Conservation (phyloP, 2,329 filamentous ascomycete species). For the Gnomoniopsis smithogilvyi region DNA sequence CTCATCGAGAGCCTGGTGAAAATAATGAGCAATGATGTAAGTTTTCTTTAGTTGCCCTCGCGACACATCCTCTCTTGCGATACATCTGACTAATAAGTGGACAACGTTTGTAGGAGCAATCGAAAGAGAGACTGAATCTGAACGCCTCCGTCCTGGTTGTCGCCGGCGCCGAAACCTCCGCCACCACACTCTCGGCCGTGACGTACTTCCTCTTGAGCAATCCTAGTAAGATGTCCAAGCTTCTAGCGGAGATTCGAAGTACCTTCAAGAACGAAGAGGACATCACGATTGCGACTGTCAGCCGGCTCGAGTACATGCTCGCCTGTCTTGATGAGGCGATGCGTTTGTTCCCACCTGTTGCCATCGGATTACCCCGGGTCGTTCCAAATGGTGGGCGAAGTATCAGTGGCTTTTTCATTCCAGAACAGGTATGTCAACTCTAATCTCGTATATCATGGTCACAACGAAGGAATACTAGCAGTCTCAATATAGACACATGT, state of each 20-base stretch:
- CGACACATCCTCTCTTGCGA: too few relatives aligned
- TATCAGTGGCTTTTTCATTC: slow-evolving; percentile 18
- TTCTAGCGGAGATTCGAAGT: slow-evolving; percentile 35
- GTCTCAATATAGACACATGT: slow-evolving; percentile 24
- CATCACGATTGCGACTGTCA: slow-evolving; percentile 32
- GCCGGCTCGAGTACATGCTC: slow-evolving; percentile 31
- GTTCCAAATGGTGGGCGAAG: slow-evolving; percentile 18
- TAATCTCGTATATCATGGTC: too few relatives aligned
- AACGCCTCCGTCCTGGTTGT: slow-evolving; percentile 13
- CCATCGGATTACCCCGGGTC: slow-evolving; percentile 14
- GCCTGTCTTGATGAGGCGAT: slow-evolving; percentile 37
- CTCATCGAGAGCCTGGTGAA: too few relatives aligned
- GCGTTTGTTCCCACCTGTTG: slow-evolving; percentile 33
- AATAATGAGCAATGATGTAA: too few relatives aligned
- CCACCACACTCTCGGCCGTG: slow-evolving; percentile 20
- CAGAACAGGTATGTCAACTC: slow-evolving; percentile 18
- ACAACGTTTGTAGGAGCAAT: too few relatives aligned
- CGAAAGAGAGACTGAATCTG: background rate
- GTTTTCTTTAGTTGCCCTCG: too few relatives aligned
- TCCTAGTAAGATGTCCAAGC: slow-evolving; percentile 26
- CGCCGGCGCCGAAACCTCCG: slow-evolving; percentile 23
- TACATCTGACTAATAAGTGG: too few relatives aligned
- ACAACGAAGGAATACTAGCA: too few relatives aligned
- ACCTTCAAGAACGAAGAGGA: slow-evolving; percentile 32
- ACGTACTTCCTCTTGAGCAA: slow-evolving; percentile 29